Conservation (phyloP, 148 eudicot species). For the Vaccinium vitisidaea region DNA sequence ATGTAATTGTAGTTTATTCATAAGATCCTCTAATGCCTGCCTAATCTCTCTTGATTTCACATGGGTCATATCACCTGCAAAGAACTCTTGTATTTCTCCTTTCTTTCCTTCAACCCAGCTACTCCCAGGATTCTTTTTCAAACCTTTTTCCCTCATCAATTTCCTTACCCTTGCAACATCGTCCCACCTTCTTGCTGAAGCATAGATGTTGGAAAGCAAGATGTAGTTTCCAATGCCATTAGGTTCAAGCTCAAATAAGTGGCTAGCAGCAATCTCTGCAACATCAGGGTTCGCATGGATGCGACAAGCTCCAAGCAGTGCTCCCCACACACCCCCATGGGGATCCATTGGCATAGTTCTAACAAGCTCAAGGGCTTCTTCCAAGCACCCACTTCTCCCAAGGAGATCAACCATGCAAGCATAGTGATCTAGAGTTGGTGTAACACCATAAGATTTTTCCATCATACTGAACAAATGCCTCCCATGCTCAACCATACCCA, state of each 20-base stretch:
- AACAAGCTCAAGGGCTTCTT: conserved; percentile 54
- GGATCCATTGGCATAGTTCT: conserved; percentile 49
- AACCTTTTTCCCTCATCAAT: conserved; percentile 40
- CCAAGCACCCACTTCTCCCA: conserved; percentile 51
- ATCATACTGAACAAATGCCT: conserved; percentile 35
- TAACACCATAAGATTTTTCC: conserved; percentile 44
- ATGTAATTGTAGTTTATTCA: conserved; percentile 24
- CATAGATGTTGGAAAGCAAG: conserved; percentile 52
- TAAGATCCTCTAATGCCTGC: conserved; percentile 35
- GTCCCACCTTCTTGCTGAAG: conserved; percentile 54
- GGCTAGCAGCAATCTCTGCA: conserved; percentile 58
- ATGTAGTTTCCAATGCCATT: conserved; percentile 48
- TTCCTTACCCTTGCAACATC: conserved; percentile 39
- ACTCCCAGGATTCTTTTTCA: conserved; percentile 49
- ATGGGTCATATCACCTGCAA: conserved; percentile 55
- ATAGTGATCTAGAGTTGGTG: conserved; percentile 46
- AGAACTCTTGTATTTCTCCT: conserved; percentile 48
- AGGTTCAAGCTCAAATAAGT: conserved; percentile 55
- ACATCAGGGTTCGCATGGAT: conserved; percentile 59
- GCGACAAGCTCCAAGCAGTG: conserved; percentile 65
- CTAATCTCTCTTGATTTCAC: conserved; percentile 39
- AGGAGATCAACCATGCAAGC: conserved; percentile 67
- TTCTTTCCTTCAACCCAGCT: conserved; percentile 61
- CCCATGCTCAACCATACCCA: conserved; percentile 60
- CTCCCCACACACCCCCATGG: conserved; percentile 64